A percentile compares a stretch with the other conserved stretches of the same genome.
Evolutionary conservation across 768 basidiomycete species (phyloP).

Genomic region (Mycena leptocephala): DNA sequence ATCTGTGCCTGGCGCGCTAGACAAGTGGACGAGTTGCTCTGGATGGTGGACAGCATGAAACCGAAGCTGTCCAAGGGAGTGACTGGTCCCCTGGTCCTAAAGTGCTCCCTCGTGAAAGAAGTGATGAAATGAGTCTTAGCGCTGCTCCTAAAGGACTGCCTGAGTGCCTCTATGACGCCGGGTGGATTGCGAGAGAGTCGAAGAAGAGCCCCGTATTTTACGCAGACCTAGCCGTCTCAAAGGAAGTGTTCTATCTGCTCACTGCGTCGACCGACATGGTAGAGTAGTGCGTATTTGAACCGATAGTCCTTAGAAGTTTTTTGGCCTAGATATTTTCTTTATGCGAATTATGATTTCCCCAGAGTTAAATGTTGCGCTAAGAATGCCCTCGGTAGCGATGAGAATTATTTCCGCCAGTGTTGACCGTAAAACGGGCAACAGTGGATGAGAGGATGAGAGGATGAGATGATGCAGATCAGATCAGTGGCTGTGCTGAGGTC

Average conservation of each 20-base stretch:
- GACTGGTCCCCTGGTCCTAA: not conserved
- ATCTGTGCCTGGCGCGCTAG: not conserved
- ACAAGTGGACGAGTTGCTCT: not conserved
- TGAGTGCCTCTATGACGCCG: not conserved
- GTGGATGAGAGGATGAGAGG: too few relatives aligned
- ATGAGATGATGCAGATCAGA: too few relatives aligned
- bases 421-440: not conserved
- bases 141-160: not conserved
- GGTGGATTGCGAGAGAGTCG: not conserved
- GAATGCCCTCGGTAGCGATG: too few relatives aligned
- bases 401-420: not conserved
- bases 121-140: not conserved
- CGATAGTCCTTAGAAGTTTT: not conserved
- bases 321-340: too few relatives aligned
- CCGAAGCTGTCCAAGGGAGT: not conserved
- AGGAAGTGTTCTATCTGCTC: not conserved
- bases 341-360: not conserved
- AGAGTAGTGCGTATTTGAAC: not conserved
- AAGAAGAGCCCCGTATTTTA: not conserved
- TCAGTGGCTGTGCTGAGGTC: too few relatives aligned
- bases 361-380: not conserved
- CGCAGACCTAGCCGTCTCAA: not conserved
- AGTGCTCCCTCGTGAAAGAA: not conserved
- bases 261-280: not conserved
- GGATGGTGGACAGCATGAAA: not conserved